Conservation (phyloP, 2,329 filamentous ascomycete species). For the Pezicula carpinea region DNA sequence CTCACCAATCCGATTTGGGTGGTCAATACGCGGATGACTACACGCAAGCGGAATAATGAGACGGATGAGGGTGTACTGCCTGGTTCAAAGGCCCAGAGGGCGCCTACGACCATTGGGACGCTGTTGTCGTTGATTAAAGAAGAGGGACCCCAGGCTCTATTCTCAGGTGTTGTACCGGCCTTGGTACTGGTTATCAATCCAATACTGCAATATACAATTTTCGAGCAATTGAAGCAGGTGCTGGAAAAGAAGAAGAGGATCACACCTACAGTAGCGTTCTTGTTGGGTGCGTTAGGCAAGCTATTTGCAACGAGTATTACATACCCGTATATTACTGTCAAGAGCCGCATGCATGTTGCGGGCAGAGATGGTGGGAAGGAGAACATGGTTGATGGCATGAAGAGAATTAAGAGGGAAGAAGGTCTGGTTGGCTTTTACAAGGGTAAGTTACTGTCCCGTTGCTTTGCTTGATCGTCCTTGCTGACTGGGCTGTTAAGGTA, state of each 20-base stretch:
- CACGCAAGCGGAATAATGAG: conserved; percentile 59
- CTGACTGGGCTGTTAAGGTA: conserved; percentile 51
- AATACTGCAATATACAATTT: conserved; percentile 97
- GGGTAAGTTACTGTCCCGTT: conserved; percentile 48
- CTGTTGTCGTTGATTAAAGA: conserved; percentile 74
- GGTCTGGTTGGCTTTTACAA: conserved; percentile 92
- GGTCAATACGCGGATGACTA: conserved; percentile 96
- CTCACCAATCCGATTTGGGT: conserved; percentile 99
- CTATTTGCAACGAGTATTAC: conserved; percentile 89
- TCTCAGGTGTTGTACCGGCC: conserved; percentile 87
- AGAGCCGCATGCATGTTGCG: conserved; percentile 95
- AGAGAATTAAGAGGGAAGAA: conserved; percentile 78
- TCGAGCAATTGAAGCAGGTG: conserved; percentile 93
- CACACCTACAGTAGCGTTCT: conserved; percentile 82
- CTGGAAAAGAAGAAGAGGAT: conserved; percentile 72
- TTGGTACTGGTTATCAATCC: conserved; percentile 95
- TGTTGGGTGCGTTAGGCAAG: conserved; percentile 90
- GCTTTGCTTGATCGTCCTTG: not conserved
- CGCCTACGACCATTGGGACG: conserved; percentile 74
- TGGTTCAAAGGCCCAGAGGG: conserved; percentile 40
- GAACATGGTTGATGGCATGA: conserved; percentile 73
- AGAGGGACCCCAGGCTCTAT: conserved; percentile 81
- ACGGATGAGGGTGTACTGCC: conserved; percentile 38
- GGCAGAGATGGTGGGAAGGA: conserved; percentile 71
- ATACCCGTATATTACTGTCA: conserved; percentile 98